Conservation (phyloP, 495 filamentous ascomycete species). For the Penicillium macrosclerotiorum region DNA sequence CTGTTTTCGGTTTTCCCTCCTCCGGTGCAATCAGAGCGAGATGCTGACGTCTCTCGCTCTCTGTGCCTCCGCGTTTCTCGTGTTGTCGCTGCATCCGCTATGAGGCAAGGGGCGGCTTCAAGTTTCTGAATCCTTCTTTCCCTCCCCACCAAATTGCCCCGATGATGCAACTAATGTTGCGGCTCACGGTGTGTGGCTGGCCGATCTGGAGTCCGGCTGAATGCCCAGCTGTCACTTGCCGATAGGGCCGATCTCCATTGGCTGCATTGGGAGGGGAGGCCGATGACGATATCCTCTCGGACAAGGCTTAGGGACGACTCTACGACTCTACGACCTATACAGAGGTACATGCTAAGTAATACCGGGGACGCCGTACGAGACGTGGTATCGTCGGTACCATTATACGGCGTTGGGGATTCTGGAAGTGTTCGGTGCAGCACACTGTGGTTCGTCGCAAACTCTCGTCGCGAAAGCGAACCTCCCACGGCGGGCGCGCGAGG, state of each 20-base stretch:
- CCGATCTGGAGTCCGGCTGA: conserved; percentile 24
- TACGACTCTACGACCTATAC: too few relatives aligned
- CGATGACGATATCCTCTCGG: too few relatives aligned
- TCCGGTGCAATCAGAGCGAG: conserved; percentile 1
- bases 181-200: conserved; percentile 3
- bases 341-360: too few relatives aligned
- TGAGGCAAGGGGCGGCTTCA: background rate
- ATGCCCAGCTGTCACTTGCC: too few relatives aligned
- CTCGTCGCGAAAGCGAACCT: background rate
- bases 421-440: background rate
- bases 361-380: too few relatives aligned
- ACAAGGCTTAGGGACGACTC: too few relatives aligned
- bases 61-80: too few relatives aligned
- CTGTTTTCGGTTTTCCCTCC: conserved; percentile 3
- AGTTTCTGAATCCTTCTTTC: background rate
- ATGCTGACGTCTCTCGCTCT: conserved; percentile 5
- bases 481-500: background rate
- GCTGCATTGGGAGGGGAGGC: too few relatives aligned
- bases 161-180: conserved; percentile 6
- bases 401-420: background rate
- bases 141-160: background rate
- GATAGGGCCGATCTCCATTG: too few relatives aligned
- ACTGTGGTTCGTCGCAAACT: background rate
- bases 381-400: too few relatives aligned
- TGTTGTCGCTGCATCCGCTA: too few relatives aligned